A percentile compares a stretch with the other conserved stretches of the same genome.
phyloP scores from a whole-genome alignment of 2,329 filamentous ascomycete genomes.

The Akanthomyces lecanii region DNA sequence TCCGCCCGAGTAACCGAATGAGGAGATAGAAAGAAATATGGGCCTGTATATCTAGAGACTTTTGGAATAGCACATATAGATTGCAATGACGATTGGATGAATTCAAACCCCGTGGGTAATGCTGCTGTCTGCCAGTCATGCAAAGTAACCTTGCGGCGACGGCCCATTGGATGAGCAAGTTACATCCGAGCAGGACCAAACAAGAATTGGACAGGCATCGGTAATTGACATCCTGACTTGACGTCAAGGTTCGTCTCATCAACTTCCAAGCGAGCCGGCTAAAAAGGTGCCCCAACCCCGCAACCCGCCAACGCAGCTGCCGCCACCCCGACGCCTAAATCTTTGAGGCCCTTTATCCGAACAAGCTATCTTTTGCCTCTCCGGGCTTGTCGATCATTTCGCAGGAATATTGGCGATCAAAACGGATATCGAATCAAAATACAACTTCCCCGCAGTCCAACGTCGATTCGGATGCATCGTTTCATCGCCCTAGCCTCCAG shows the following conservation, averaged over 20 bases:
- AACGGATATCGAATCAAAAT: neutral
- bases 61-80: neutral
- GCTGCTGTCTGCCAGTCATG: neutral
- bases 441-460: conserved; percentile 1
- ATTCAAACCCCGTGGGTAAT: neutral
- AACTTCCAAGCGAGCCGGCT: neutral
- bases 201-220: neutral
- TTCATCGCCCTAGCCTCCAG: neutral
- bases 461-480: neutral
- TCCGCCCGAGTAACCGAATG: neutral
- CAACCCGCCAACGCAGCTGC: neutral
- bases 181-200: neutral
- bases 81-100: conserved; percentile 2
- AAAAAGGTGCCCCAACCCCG: neutral
- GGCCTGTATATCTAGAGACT: neutral
- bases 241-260: neutral
- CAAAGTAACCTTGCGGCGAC: neutral
- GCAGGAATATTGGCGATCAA: neutral
- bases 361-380: neutral
- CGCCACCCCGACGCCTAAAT: neutral
- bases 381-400: neutral
- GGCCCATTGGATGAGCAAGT: neutral
- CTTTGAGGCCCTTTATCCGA: neutral
- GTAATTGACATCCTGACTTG: neutral
- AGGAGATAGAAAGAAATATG: too few relatives aligned